Conservation (phyloP, 225 moss, liverwort and hornwort genomes). For the Physcomitrium patens region DNA sequence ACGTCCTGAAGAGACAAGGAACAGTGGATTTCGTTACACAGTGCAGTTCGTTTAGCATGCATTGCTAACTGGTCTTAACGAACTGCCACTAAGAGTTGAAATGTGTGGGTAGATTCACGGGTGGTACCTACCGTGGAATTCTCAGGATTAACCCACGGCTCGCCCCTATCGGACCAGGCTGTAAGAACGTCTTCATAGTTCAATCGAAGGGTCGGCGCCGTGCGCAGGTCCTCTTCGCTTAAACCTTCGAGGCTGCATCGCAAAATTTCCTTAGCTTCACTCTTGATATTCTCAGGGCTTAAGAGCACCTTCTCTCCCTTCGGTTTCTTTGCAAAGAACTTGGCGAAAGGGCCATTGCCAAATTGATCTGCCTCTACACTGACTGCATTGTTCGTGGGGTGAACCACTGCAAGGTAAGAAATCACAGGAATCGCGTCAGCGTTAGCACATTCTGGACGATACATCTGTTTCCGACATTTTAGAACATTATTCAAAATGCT, state of each 20-base stretch:
- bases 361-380: conserved; percentile 31
- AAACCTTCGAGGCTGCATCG: conserved; percentile 43
- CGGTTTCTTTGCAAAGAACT: conserved; percentile 35
- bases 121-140: conserved; percentile 21
- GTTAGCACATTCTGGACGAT: background rate
- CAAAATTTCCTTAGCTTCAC: conserved; percentile 46
- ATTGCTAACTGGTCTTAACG: too few species aligned
- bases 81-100: too few species aligned
- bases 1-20: conserved; percentile 11
- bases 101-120: too few species aligned
- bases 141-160: conserved; percentile 42
- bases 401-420: conserved; percentile 3
- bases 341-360: conserved; percentile 36
- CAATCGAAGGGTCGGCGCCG: conserved; percentile 41
- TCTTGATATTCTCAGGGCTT: conserved; percentile 38
- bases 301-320: background rate
- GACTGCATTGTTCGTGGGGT: conserved; percentile 16
- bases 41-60: too few species aligned
- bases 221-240: conserved; percentile 38
- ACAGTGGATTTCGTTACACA: too few species aligned
- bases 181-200: conserved; percentile 54
- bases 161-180: conserved; percentile 55
- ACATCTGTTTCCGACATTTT: too few species aligned
- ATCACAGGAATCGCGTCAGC: background rate
- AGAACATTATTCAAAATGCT: too few species aligned